A percentile compares a stretch with the other conserved stretches of the same genome.
Conservation (phyloP, 2,329 filamentous ascomycete genomes). For the Neofusicoccum cordaticola region DNA sequence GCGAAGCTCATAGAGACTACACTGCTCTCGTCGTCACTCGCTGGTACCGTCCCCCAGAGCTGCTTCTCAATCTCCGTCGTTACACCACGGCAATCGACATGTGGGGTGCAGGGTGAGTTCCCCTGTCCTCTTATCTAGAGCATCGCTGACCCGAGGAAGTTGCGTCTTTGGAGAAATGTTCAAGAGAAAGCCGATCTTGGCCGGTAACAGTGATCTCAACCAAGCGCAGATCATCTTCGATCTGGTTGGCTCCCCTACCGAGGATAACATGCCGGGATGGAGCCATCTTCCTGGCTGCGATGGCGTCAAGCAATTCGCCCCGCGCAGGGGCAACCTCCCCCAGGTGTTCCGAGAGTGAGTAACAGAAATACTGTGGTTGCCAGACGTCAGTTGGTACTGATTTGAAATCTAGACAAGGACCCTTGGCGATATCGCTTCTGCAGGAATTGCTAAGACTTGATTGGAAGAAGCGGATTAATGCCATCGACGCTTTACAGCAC, state of each 20-base stretch:
- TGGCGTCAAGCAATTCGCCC: constrained; percentile 61
- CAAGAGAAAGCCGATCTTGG: constrained; percentile 84
- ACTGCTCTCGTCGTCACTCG: constrained; percentile 94
- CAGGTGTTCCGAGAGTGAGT: constrained; percentile 71
- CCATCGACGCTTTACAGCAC: constrained; percentile 88
- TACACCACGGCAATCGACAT: constrained; percentile 99
- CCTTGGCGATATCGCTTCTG: constrained; percentile 73
- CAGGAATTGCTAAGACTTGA: constrained; percentile 82
- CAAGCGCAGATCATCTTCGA: constrained; percentile 94
- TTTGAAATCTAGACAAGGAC: constrained; percentile 54
- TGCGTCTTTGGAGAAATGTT: constrained; percentile 99
- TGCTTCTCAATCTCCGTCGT: constrained; percentile 78
- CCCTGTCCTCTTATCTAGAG: neutral
- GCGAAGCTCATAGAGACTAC: constrained; percentile 84
- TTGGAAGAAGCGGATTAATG: constrained; percentile 85
- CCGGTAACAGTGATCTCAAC: constrained; percentile 82
- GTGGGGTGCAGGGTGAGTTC: constrained; percentile 87
- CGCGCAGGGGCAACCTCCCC: constrained; percentile 63
- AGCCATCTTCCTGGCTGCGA: constrained; percentile 77
- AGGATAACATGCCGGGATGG: constrained; percentile 93
- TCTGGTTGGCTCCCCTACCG: constrained; percentile 83
- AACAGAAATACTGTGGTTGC: constrained; percentile 11
- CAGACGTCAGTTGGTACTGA: neutral
- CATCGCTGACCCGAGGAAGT: constrained; percentile 45
- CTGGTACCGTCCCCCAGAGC: constrained; percentile 94